These are phyloP conservation scores for Microbotryum intermedium DNA, from an alignment of 1,284 basidiomycete species.

Conservation along the genomic window DNA sequence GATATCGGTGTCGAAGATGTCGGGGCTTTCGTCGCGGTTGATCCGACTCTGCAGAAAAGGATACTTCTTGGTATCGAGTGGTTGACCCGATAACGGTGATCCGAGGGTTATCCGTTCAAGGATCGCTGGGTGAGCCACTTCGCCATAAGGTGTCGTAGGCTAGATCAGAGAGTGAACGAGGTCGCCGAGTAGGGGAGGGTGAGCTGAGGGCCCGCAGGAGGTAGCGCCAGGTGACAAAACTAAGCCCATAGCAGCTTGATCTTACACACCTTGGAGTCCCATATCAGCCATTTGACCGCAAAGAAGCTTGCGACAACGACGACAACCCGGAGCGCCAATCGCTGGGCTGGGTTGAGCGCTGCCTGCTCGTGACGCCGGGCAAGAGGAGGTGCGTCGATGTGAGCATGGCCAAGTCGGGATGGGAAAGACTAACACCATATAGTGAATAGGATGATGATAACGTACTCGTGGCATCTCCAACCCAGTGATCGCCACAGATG, in stretches of 20 bases:
- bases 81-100: slow-evolving; percentile 50
- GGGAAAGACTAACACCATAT: too few relatives aligned
- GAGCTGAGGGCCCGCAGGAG: background rate
- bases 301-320: slow-evolving; percentile 10
- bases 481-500: too few relatives aligned
- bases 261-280: slow-evolving; percentile 26
- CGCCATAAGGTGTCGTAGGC: slow-evolving; percentile 32
- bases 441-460: too few relatives aligned
- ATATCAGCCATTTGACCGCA: slow-evolving; percentile 28
- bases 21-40: slow-evolving; percentile 51
- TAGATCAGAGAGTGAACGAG: background rate
- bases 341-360: slow-evolving; percentile 1
- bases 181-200: background rate
- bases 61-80: slow-evolving; percentile 75
- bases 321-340: slow-evolving; percentile 15
- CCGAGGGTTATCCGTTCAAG: slow-evolving; percentile 73
- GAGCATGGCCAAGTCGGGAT: too few relatives aligned
- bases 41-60: slow-evolving; percentile 72
- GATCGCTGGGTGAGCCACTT: slow-evolving; percentile 42
- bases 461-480: too few relatives aligned
- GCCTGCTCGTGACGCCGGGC: too few relatives aligned
- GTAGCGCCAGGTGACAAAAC: background rate
- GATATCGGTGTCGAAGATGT: slow-evolving; percentile 67
- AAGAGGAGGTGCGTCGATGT: too few relatives aligned
- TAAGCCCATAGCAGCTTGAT: too few relatives aligned